phyloP scores from a whole-genome alignment of 495 filamentous ascomycete genomes.

The Arthonia radiata region DNA sequence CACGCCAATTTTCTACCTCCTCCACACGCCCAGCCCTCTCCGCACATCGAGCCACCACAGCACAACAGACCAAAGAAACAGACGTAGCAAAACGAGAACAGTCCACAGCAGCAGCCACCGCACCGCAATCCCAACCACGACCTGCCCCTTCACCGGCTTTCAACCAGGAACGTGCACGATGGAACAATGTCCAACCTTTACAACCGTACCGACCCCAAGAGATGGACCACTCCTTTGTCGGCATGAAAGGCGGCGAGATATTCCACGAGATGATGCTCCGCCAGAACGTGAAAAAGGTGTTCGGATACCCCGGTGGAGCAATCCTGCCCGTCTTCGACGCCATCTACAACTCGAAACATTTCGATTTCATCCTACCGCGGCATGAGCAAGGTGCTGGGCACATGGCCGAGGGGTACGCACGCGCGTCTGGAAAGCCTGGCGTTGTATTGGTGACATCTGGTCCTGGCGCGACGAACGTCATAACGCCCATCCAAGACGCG shows the following conservation, averaged over 20 bases:
- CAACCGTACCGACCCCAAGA: conserved; percentile 13
- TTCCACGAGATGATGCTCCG: conserved; percentile 99
- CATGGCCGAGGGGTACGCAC: conserved; percentile 60
- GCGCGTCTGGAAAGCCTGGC: conserved; percentile 48
- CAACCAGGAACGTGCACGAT: conserved; percentile 14
- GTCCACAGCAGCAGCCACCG: conserved; percentile 12
- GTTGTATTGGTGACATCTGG: conserved; percentile 61
- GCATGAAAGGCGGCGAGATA: conserved; percentile 84
- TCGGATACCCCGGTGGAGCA: conserved; percentile 55
- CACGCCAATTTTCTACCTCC: conserved; percentile 6
- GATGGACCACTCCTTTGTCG: conserved; percentile 45
- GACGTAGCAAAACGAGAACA: conserved; percentile 9
- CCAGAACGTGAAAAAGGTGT: conserved; percentile 75
- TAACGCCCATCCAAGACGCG: conserved; percentile 59
- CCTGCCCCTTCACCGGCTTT: conserved; percentile 15
- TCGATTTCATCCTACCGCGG: conserved; percentile 53
- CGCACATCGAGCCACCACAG: conserved; percentile 9
- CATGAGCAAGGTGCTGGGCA: conserved; percentile 66
- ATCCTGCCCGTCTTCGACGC: conserved; percentile 71
- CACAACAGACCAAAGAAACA: conserved; percentile 7
- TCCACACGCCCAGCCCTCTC: conserved; percentile 11
- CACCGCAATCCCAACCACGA: conserved; percentile 6
- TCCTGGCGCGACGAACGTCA: conserved; percentile 53
- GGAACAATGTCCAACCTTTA: conserved; percentile 13
- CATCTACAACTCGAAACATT: conserved; percentile 58